These are phyloP conservation scores for Aspergillus calidoustus DNA, from an alignment of 2,329 filamentous ascomycete species.

Conservation along the genomic window DNA sequence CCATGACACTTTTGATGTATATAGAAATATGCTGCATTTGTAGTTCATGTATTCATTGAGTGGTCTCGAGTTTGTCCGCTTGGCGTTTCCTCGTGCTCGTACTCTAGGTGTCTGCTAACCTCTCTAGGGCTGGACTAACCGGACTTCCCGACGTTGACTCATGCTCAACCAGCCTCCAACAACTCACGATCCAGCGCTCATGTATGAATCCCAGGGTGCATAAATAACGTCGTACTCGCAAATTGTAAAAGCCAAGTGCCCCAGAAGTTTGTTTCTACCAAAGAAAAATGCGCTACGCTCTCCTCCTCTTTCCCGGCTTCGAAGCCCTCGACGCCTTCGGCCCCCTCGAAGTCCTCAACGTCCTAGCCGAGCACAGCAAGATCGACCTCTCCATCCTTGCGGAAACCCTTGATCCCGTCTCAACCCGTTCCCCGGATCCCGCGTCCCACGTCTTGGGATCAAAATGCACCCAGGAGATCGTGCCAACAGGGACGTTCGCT, in stretches of 20 bases:
- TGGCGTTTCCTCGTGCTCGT: neutral
- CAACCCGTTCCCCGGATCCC: conserved; percentile 7
- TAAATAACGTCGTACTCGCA: neutral
- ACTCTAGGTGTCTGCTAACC: neutral
- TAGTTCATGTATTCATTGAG: no score
- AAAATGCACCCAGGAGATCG: conserved; percentile 5
- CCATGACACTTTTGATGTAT: no score
- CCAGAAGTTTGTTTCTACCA: neutral
- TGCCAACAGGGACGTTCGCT: conserved; percentile 8
- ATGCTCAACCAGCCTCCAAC: neutral
- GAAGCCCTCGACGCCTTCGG: conserved; percentile 51
- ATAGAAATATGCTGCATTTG: no score
- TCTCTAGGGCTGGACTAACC: neutral
- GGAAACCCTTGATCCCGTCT: conserved; percentile 8
- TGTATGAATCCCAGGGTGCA: neutral
- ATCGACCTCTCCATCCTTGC: conserved; percentile 6
- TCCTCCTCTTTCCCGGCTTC: conserved; percentile 47
- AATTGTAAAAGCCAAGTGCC: neutral
- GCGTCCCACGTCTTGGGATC: neutral
- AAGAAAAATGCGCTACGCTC: conserved; percentile 5
- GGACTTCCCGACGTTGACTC: neutral
- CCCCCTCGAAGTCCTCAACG: conserved; percentile 53
- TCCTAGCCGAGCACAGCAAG: conserved; percentile 23
- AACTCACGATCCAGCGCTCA: neutral
- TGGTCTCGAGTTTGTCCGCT: neutral